phyloP scores from a whole-genome alignment of 1,284 basidiomycete genomes.

The Cryptococcus neoformans region DNA sequence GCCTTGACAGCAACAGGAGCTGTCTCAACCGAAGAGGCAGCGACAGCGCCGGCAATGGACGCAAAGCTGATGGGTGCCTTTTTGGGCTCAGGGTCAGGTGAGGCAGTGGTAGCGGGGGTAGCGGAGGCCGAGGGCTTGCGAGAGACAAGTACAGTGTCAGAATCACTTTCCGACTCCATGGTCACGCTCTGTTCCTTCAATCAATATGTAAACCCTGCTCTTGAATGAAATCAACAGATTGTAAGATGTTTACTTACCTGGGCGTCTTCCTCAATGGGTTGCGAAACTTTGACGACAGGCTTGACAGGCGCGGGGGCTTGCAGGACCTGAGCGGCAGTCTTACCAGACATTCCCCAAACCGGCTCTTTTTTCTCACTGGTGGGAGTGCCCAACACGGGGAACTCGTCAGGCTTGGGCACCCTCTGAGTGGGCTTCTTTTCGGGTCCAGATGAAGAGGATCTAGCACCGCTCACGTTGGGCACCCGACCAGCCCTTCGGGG shows the following conservation, averaged over 20 bases:
- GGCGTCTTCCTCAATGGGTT: background rate
- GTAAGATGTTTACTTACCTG: background rate
- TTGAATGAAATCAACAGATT: background rate
- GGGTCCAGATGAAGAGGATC: slow-evolving; percentile 4
- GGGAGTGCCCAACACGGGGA: slow-evolving; percentile 45
- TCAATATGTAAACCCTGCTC: background rate
- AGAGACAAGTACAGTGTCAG: slow-evolving; percentile 48
- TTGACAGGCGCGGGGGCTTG: slow-evolving; percentile 46
- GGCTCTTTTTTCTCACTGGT: slow-evolving; percentile 28
- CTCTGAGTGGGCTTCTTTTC: slow-evolving; percentile 30
- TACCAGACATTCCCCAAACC: slow-evolving; percentile 23
- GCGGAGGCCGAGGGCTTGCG: slow-evolving; percentile 29
- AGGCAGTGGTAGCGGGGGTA: slow-evolving; percentile 1
- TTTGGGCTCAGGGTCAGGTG: slow-evolving; percentile 16
- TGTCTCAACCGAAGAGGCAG: slow-evolving; percentile 12
- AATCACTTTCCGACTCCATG: slow-evolving; percentile 45
- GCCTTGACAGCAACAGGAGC: slow-evolving; percentile 42
- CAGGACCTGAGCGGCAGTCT: slow-evolving; percentile 50
- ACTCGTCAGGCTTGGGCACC: slow-evolving; percentile 46
- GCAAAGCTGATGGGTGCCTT: slow-evolving; percentile 37
- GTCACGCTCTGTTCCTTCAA: slow-evolving; percentile 27
- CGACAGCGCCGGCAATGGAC: slow-evolving; percentile 27
- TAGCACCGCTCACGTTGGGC: slow-evolving; percentile 4
- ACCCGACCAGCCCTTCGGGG: slow-evolving; percentile 14
- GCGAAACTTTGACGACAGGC: background rate